Base-by-base conservation (phyloP, 371 early-diverging fungal species). In the Zychaea mexicana region DNA sequence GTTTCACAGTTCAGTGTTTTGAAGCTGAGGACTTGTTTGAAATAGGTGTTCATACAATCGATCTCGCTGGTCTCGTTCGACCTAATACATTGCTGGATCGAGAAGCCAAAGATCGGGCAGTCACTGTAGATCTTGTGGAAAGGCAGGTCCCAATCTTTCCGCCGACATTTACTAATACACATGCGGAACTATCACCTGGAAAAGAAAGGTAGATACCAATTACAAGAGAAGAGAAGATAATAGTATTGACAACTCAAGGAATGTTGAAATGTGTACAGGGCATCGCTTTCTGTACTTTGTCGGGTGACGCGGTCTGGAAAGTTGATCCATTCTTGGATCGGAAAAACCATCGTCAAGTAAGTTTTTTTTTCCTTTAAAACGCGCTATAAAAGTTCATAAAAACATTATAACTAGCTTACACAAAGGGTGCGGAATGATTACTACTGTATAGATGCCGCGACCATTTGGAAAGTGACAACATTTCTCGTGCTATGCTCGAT, bases 131-230 rank as follows among this genome's bases (percentile, higher is more conserved):
- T 62, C 70, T 98, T 30, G 87, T 87, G 6, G 87, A 91, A 33
- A 74, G 83, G 27, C 84, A 88, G 7, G 89, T 97, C 49, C 93
- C 96, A 19, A 97, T 98, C 93, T 83, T 98, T 26, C 98, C 98
- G 9, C 68, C 79, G 22, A 68, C 88, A 4, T 81, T 96, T 45
- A 86, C 91, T 47, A 85, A 91, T 58, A 81, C 91, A 12, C 81
- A 90, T 57, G 93, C 91, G 70, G 83, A 82, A 64, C 74, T 94
- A n/a, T 85, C 78, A 65, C 82, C 88, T 2, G 83, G 81, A 10
- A 85, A 89, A 6, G 87, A 89, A 32, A 76, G 88, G 32, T 79
- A 87, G 36, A 84, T 86, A 8, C n/a, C n/a, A n/a, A n/a, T n/a
- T n/a, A n/a, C n/a, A n/a, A n/a, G n/a, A n/a, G n/a, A n/a, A n/a